Conservation (phyloP, 352 stramenopile species). For the Phytopythium helicoides region DNA sequence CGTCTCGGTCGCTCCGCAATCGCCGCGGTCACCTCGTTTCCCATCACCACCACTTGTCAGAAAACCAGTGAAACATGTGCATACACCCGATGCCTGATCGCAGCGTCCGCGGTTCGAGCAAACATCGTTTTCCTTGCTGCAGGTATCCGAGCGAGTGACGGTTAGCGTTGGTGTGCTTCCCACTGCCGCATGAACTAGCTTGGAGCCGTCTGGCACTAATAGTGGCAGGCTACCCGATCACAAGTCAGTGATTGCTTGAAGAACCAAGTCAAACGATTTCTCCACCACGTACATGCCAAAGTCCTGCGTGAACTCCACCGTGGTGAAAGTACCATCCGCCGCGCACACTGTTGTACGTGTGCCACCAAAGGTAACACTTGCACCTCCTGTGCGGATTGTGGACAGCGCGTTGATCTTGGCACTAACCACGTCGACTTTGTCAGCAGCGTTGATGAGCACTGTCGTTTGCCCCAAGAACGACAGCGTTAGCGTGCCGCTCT, state of each 20-base stretch:
- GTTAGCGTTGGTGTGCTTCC: constrained; percentile 42
- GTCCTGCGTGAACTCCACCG: constrained; percentile 78
- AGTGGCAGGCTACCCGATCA: constrained; percentile 39
- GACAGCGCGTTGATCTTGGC: constrained; percentile 66
- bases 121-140: constrained; percentile 90
- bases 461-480: constrained; percentile 65
- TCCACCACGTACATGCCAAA: constrained; percentile 59
- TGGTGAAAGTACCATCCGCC: constrained; percentile 65
- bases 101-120: constrained; percentile 73
- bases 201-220: constrained; percentile 66
- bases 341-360: constrained; percentile 58
- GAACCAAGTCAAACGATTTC: too few relatives aligned
- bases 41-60: constrained; percentile 68
- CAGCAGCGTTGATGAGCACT: constrained; percentile 53
- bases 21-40: constrained; percentile 49
- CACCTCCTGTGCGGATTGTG: constrained; percentile 36
- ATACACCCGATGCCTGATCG: constrained; percentile 77
- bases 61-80: constrained; percentile 82
- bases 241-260: neutral
- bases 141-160: constrained; percentile 61
- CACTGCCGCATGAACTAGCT: constrained; percentile 52
- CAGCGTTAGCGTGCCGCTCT: constrained; percentile 72
- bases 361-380: constrained; percentile 58
- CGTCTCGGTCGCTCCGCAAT: constrained; percentile 55
- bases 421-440: constrained; percentile 56